phyloP scores from a whole-genome alignment of 352 stramenopile genomes.

The Phytophthora pluvialis region DNA sequence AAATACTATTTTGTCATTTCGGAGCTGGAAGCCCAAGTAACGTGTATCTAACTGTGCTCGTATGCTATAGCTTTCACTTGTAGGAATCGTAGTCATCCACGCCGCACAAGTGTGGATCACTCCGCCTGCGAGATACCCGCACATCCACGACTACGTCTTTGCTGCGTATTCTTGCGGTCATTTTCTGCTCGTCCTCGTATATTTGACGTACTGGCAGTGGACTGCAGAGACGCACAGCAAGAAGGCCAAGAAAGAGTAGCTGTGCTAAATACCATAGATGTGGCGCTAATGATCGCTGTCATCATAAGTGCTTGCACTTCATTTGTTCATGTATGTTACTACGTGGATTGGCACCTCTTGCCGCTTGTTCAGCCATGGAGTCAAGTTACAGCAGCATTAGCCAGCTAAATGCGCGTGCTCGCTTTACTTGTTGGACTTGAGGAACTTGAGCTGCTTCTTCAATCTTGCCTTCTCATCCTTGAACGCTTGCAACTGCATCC shows the following conservation, averaged over 20 bases:
- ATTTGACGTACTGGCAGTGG: constrained; percentile 89
- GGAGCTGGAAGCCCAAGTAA: neutral
- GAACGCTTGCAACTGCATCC: constrained; percentile 72
- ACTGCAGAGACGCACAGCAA: constrained; percentile 35
- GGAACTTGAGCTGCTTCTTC: constrained; percentile 86
- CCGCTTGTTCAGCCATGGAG: constrained; percentile 5
- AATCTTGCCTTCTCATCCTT: constrained; percentile 87
- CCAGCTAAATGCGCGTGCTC: constrained; percentile 7
- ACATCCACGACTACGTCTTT: constrained; percentile 90
- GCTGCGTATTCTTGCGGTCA: constrained; percentile 80
- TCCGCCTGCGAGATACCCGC: constrained; percentile 66
- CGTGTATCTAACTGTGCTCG: constrained; percentile 10
- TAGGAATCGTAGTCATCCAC: constrained; percentile 64
- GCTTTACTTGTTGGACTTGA: constrained; percentile 68
- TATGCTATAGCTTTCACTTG: constrained; percentile 55
- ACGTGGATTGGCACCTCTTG: constrained; percentile 1
- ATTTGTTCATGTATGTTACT: constrained; percentile 20
- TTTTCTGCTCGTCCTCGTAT: constrained; percentile 73
- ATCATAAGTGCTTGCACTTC: constrained; percentile 17
- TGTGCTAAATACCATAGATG: constrained; percentile 6
- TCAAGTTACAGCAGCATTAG: constrained; percentile 1
- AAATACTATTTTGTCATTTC: neutral
- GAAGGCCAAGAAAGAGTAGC: constrained; percentile 54
- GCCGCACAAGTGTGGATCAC: constrained; percentile 50
- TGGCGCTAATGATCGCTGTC: constrained; percentile 15